These are phyloP conservation scores for Mycena polygramma DNA, from an alignment of 768 basidiomycete genomes.

Conservation along the genomic window DNA sequence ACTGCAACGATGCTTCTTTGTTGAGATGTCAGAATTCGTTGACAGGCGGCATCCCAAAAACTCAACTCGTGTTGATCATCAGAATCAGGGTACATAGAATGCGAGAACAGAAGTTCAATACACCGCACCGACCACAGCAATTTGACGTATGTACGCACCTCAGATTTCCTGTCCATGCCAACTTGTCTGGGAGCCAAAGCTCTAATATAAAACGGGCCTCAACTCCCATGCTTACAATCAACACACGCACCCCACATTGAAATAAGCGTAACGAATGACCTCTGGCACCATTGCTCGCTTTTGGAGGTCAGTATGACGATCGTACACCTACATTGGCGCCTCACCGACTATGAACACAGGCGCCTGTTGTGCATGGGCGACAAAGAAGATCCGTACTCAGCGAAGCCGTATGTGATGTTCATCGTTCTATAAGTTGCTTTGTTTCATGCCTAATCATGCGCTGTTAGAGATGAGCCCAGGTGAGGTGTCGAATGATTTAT, in stretches of 20 bases:
- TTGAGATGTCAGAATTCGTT: neutral
- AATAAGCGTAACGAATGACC: neutral
- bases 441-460: neutral
- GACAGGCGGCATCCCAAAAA: neutral
- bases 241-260: too few species aligned
- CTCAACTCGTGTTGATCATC: neutral
- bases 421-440: neutral
- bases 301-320: slow-evolving; percentile 5
- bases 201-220: neutral
- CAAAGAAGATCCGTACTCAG: slow-evolving; percentile 13
- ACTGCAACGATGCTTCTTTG: slow-evolving; percentile 5
- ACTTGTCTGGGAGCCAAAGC: neutral
- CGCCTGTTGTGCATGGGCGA: slow-evolving; percentile 8
- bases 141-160: neutral
- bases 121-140: slow-evolving; percentile 11
- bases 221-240: neutral
- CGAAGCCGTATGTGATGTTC: neutral
- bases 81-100: neutral
- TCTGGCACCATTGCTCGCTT: neutral
- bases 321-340: neutral
- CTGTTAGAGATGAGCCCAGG: slow-evolving; percentile 1
- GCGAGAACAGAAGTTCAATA: neutral
- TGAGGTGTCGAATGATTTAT: neutral
- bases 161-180: neutral
- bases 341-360: neutral